phyloP scores from a whole-genome alignment of 192 early-diverging fungal genomes.

The Helicostylum pulchrum region DNA sequence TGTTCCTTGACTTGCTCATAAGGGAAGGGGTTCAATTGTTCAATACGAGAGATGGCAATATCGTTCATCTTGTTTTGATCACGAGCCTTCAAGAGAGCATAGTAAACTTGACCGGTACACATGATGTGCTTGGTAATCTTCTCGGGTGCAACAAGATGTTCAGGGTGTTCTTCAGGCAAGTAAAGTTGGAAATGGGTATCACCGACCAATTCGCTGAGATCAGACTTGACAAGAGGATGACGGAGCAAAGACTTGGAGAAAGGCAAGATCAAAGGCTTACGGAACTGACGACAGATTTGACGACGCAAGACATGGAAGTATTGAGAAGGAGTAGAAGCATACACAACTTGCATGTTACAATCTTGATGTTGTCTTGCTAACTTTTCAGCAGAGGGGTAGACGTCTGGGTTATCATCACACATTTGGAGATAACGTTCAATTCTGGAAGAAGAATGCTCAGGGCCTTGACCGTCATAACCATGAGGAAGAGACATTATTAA shows the following conservation, averaged over 20 bases:
- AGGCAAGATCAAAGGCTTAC: conserved; percentile 83
- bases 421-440: conserved; percentile 95
- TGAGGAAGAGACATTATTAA: conserved; percentile 92
- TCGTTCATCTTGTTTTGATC: conserved; percentile 87
- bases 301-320: conserved; percentile 95
- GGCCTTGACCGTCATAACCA: conserved; percentile 98
- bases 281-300: conserved; percentile 95
- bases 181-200: conserved; percentile 85
- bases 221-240: conserved; percentile 88
- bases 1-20: conserved; percentile 85
- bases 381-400: conserved; percentile 73
- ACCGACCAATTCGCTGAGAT: conserved; percentile 75
- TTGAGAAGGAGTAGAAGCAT: conserved; percentile 96
- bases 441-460: conserved; percentile 95
- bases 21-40: conserved; percentile 95
- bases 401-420: conserved; percentile 91
- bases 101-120: conserved; percentile 98
- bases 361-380: conserved; percentile 93
- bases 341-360: conserved; percentile 97
- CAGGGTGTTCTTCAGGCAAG: conserved; percentile 89
- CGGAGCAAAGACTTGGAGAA: conserved; percentile 89
- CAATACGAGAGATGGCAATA: conserved; percentile 89
- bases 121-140: conserved; percentile 90
- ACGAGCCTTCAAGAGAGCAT: conserved; percentile 83
- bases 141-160: conserved; percentile 73